Evolutionary conservation across 169 alveolate genomes (phyloP), one percentile per base, ranked within the genome.

Genomic region (Eimeria tenella): DNA sequence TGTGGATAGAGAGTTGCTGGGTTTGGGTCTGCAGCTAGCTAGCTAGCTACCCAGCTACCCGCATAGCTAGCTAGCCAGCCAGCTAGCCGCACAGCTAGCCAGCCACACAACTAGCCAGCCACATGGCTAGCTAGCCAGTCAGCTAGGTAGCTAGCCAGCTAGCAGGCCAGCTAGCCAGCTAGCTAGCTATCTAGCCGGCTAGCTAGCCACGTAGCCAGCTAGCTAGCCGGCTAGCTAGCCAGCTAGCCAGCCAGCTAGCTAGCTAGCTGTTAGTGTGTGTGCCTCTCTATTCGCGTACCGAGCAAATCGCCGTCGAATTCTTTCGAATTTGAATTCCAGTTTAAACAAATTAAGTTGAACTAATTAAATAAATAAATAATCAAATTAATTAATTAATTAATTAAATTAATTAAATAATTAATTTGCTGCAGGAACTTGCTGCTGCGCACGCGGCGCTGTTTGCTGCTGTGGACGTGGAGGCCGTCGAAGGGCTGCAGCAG

Each of bases 381-480:
- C 5, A 73, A 49, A 5, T 8, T 25, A 49, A 6, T 50, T 73
- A 25, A 6, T 21, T 73, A 21, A 19, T 49, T 73, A 6, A 42
- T 5, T 73, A 73, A 25, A 11, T 21, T 19, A 5, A 13, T 73
- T 52, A 15, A 42, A n/a, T 19, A 31, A 13, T 77, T 17, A 21
- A 9, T 4, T 79, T 31, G 6, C 42, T 87, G 11, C 82, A 90
- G 94, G 56, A 53, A 21, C 55, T 90, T 5, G 8, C 79, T 15
- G 82, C 8, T 5, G 19, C 31, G 5, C 75, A 90, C 58, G 79
- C 17, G 21, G 94, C 89, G 11, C 4, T 68, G 42, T 90, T 90
- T 56, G 68, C 31, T 13, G 25, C 81, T 53, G 82, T 90, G 21
- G 89, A 90, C 31, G 82, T 90, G 11, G 94, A 90, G 19, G 89